Evolutionary conservation across 2,329 filamentous ascomycete species (phyloP), one percentile per base, ranked within the genome.

Genomic region (Daldinia sp.): DNA sequence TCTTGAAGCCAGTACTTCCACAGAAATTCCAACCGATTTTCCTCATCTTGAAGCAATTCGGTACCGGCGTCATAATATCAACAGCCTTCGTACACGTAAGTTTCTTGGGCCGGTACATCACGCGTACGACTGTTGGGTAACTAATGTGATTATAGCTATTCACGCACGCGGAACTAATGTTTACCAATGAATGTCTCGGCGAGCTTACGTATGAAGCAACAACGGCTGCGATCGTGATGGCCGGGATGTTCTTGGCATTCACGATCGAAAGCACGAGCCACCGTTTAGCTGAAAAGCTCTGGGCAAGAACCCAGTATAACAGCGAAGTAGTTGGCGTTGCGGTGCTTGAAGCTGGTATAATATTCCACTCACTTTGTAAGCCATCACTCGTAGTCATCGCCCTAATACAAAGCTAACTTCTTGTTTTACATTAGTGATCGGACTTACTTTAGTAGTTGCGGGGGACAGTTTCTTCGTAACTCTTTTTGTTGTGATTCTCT

Each of bases 81-180:
- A 92, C 90, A 0, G 89, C 88, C 0, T 89, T 92, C 67, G 79
- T 92, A 13, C 88, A 90, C 70, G 85, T 88, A 72, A 72, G 82
- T 77, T 27, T 48, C n/a, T 11, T 13, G 10, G 17, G 43, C 8
- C 8, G 21, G 27, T 11, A 10, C 23, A 27, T 45, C 61, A 43
- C 21, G 50, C 11, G 9, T n/a, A 13, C 13, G 8, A 4, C 2
- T 43, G 2, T 29, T 13, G 3, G 23, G n/a, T 32, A 43, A 30
- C 10, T 9, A 17, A 17, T 11, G 9, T 27, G n/a, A n/a, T n/a
- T n/a, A 7, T 66, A 91, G 87, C 83, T 94, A 9, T 87, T 89
- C 70, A 92, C 90, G 0, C 90, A 94, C 65, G 90, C 90, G 0
- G 77, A 81, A 6, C 81, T 93, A 25, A 91, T 92, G 87, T 93